phyloP scores from a whole-genome alignment of 2,329 filamentous ascomycete species.

The Epichloe aotearoae region DNA sequence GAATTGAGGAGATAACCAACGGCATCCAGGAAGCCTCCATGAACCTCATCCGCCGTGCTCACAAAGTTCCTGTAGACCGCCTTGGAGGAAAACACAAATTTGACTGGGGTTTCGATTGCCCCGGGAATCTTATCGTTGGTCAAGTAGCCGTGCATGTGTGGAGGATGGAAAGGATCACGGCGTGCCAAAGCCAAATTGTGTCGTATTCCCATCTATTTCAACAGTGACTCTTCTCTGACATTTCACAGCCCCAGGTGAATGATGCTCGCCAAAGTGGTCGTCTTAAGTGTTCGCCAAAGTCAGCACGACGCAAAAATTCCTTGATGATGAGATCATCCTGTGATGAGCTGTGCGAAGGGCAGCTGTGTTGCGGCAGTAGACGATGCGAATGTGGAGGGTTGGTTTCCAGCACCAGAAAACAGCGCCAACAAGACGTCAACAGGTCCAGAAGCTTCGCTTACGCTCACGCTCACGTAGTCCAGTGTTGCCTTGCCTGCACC shows the following conservation, averaged over 20 bases:
- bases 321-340: no score
- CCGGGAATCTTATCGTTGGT: constrained; percentile 41
- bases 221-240: no score
- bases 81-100: constrained; percentile 33
- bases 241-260: no score
- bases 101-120: constrained; percentile 48
- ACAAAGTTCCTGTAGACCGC: constrained; percentile 41
- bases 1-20: no score
- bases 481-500: background rate
- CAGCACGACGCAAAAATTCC: no score
- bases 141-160: constrained; percentile 45
- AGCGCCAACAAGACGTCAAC: background rate
- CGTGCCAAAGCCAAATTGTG: no score
- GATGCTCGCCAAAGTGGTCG: no score
- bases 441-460: background rate
- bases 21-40: constrained; percentile 30
- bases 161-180: no score
- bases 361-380: no score
- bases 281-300: no score
- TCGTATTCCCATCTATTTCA: no score
- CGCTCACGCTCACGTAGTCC: background rate
- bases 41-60: constrained; percentile 44
- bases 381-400: background rate
- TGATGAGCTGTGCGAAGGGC: no score
- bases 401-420: background rate